Evolutionary conservation across 78 protist genomes (phyloP).

Genomic region (Creolimax fragrantissima): DNA sequence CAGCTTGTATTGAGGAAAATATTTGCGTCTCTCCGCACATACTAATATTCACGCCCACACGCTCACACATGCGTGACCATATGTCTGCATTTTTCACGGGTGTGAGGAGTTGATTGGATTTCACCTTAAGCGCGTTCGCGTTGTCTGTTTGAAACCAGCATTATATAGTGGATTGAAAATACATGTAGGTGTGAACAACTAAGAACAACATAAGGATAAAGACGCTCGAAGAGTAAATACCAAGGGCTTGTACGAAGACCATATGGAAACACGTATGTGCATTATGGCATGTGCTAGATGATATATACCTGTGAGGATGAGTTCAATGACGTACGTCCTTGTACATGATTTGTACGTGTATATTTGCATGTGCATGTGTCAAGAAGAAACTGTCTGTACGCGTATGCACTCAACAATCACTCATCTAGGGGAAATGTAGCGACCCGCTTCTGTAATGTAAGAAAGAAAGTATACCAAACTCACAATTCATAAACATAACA

Average conservation of each 20-base stretch:
- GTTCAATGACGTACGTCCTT: not conserved
- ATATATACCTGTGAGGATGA: not conserved
- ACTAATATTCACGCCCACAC: not conserved
- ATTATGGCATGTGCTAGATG: too few relatives aligned
- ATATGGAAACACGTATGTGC: too few relatives aligned
- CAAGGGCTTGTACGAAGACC: too few relatives aligned
- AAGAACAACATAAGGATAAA: too few relatives aligned
- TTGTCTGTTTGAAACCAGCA: not conserved
- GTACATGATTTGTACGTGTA: not conserved
- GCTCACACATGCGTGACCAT: not conserved
- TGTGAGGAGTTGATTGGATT: not conserved
- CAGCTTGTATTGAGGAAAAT: not conserved
- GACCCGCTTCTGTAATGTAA: not conserved
- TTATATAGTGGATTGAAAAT: too few relatives aligned
- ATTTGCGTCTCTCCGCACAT: not conserved
- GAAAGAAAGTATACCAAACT: not conserved
- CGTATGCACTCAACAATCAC: not conserved
- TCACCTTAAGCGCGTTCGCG: not conserved
- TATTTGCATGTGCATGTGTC: not conserved
- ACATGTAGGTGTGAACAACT: too few relatives aligned
- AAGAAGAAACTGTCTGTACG: not conserved
- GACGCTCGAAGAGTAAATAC: too few relatives aligned
- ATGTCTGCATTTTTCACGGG: not conserved
- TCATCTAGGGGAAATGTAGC: not conserved
- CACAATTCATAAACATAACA: not conserved